These are phyloP conservation scores for Apiospora hydei DNA, from an alignment of 2,329 filamentous ascomycete genomes.

Conservation along the genomic window DNA sequence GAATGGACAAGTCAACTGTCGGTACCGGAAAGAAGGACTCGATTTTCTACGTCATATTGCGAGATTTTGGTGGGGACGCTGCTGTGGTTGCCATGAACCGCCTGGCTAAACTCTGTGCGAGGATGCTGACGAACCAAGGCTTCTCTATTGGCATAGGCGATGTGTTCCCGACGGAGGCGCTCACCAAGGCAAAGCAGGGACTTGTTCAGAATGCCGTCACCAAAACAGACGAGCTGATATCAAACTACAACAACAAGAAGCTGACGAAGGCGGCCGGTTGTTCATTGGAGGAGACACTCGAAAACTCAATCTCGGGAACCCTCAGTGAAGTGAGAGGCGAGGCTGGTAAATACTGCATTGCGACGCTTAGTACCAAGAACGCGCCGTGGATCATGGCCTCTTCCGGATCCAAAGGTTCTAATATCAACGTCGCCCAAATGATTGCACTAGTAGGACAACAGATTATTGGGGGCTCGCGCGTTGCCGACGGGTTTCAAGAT, in stretches of 20 bases:
- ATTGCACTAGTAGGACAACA: constrained; percentile 96
- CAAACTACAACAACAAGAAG: constrained; percentile 79
- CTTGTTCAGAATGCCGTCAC: constrained; percentile 82
- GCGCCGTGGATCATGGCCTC: constrained; percentile 96
- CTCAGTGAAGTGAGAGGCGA: constrained; percentile 90
- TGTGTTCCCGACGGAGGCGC: constrained; percentile 79
- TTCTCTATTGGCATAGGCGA: constrained; percentile 97
- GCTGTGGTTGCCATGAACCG: constrained; percentile 94
- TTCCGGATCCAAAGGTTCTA: constrained; percentile 94
- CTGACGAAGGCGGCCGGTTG: constrained; percentile 88
- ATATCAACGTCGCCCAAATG: constrained; percentile 99
- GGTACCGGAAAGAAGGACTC: constrained; percentile 97
- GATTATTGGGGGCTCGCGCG: constrained; percentile 93
- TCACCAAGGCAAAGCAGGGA: constrained; percentile 76
- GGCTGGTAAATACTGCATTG: constrained; percentile 90
- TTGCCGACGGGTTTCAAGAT: constrained; percentile 95
- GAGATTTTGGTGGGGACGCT: constrained; percentile 91
- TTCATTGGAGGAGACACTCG: constrained; percentile 89
- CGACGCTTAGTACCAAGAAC: constrained; percentile 88
- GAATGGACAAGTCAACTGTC: constrained; percentile 98
- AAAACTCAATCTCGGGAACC: constrained; percentile 89
- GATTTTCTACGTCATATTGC: constrained; percentile 93
- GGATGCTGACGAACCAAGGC: constrained; percentile 86
- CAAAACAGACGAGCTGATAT: constrained; percentile 83
- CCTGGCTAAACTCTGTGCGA: constrained; percentile 86